Conservation (phyloP, 805 yeast genomes). For the Isabelozyma gotoi region DNA sequence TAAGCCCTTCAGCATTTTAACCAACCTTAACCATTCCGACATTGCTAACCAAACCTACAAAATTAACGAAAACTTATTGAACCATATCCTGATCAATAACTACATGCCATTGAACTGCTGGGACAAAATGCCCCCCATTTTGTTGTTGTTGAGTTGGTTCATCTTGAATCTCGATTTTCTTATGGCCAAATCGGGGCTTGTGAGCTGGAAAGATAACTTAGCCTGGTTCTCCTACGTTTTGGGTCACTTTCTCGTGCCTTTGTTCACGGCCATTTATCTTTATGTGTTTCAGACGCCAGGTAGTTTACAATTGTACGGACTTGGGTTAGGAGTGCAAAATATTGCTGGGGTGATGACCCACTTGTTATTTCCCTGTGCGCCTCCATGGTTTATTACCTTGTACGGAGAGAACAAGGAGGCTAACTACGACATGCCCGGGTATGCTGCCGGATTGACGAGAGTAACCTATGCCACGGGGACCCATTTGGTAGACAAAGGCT, state of each 20-base stretch:
- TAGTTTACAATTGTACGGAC: slow-evolving; percentile 50
- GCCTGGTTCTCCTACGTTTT: slow-evolving; percentile 67
- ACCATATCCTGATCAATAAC: background rate
- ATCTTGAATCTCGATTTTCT: slow-evolving; percentile 46
- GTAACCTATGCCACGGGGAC: slow-evolving; percentile 64
- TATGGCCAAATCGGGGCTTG: slow-evolving; percentile 40
- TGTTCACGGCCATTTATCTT: slow-evolving; percentile 61
- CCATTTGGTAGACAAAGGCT: slow-evolving; percentile 58
- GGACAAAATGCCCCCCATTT: slow-evolving; percentile 32
- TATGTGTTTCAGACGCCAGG: slow-evolving; percentile 70
- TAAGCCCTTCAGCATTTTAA: background rate
- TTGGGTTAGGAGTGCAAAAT: slow-evolving; percentile 59
- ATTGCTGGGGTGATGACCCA: slow-evolving; percentile 60
- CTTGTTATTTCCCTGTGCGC: slow-evolving; percentile 59
- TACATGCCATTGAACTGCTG: slow-evolving; percentile 19
- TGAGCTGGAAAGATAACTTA: slow-evolving; percentile 47
- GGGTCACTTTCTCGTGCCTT: slow-evolving; percentile 60
- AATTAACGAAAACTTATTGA: background rate
- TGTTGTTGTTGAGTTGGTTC: slow-evolving; percentile 49
- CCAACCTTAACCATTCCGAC: background rate
- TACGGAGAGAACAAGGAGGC: slow-evolving; percentile 59
- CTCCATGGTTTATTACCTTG: slow-evolving; percentile 70
- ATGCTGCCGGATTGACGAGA: slow-evolving; percentile 68
- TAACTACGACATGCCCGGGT: slow-evolving; percentile 66
- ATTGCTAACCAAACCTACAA: background rate